phyloP scores from a whole-genome alignment of 2,329 filamentous ascomycete genomes.

The Trichoderma harzianum region DNA sequence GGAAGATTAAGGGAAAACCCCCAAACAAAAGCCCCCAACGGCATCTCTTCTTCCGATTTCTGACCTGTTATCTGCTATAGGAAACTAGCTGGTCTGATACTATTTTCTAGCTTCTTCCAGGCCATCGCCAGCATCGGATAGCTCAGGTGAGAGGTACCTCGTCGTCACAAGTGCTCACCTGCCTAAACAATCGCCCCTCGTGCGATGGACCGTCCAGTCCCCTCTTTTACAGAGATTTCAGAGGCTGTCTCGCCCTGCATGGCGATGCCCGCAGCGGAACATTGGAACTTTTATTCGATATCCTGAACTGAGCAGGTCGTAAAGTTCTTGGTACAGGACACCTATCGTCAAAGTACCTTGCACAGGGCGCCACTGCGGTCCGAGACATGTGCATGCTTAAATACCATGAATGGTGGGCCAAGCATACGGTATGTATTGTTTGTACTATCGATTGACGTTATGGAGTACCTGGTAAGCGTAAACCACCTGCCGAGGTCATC shows the following conservation, averaged over 20 bases:
- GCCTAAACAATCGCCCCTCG: slow-evolving; percentile 9
- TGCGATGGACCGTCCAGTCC: neutral
- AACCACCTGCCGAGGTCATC: neutral
- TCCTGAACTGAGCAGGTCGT: neutral
- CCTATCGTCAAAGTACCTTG: neutral
- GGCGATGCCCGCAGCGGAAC: neutral
- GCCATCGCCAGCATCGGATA: neutral
- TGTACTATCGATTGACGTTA: neutral
- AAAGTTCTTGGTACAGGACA: neutral
- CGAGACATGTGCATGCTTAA: neutral
- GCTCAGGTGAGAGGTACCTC: neutral
- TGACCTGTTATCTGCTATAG: neutral
- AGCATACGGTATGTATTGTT: neutral
- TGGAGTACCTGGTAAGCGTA: neutral
- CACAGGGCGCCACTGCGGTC: neutral
- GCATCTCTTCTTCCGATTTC: neutral
- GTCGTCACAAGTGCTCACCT: neutral
- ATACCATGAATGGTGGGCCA: neutral
- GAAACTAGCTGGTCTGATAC: neutral
- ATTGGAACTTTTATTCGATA: neutral
- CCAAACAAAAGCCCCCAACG: neutral
- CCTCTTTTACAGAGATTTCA: neutral
- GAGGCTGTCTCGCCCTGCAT: neutral
- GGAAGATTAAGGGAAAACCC: neutral
- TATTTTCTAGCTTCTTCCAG: neutral